Evolutionary conservation across 371 early-diverging fungal genomes (phyloP), one percentile per base, ranked within the genome.

Genomic region (Mortierella sp.): DNA sequence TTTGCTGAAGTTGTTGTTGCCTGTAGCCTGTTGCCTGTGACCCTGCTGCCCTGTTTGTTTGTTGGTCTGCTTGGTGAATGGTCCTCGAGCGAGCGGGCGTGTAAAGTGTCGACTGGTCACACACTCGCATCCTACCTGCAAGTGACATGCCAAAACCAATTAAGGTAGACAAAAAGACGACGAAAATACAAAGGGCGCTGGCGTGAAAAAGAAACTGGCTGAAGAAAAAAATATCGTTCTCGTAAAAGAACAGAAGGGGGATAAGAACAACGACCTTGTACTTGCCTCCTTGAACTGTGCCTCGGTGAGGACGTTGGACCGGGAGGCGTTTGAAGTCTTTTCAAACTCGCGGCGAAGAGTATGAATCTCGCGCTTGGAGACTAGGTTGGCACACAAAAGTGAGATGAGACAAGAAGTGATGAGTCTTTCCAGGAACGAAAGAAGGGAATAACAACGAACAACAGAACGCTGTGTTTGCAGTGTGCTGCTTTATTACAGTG

Each of bases 201-300:
- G 39, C 64, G 44, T 40, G 39, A 29, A 66, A 37, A 70, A 64
- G 1, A 39, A 55, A 39, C 24, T 19, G 24, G n/a, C 44, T 26
- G 24, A 53, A 61, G 68, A 41, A 61, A 31, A 26, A 31, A 58
- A 37, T 43, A 29, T 11, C 3, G 37, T 22, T 47, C 22, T 47
- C 11, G 13, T 22, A 34, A 58, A 31, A 34, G 34, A 19, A 31
- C 29, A 34, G 24, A 31, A 58, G 58, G 4, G 55, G 22, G 19
- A 19, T 22, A 19, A 55, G 8, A n/a, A n/a, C n/a, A n/a, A n/a
- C n/a, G n/a, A n/a, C n/a, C n/a, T n/a, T n/a, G n/a, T 19, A 79
- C 79, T 68, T 90, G 92, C 95, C 80, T 90, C 85, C 86, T 92
- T 93, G 85, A 95, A 95, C 50, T 94, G 92, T 63, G 92, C 87